These are phyloP conservation scores for Corymbia citriodora DNA, from an alignment of 441 rosid species.

Conservation along the genomic window DNA sequence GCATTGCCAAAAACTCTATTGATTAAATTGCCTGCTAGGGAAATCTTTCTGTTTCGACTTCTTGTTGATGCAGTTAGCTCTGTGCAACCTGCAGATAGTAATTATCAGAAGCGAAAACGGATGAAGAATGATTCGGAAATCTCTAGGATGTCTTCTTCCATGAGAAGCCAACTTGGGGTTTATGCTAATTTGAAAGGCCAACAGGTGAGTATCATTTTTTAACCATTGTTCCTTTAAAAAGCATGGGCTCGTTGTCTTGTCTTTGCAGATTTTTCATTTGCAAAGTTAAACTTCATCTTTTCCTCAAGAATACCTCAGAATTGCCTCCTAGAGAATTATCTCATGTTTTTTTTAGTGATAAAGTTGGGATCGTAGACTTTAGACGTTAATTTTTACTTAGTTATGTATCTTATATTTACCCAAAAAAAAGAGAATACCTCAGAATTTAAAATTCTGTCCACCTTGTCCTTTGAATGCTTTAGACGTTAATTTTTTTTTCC, in stretches of 20 bases:
- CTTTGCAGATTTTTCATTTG: too few relatives aligned
- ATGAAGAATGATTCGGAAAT: constrained; percentile 76
- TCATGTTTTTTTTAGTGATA: too few relatives aligned
- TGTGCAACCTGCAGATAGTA: constrained; percentile 61
- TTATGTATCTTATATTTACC: too few relatives aligned
- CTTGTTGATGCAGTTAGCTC: background rate
- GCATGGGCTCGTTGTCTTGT: background rate
- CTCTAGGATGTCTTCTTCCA: constrained; percentile 51
- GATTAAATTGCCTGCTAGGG: background rate
- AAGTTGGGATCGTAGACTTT: too few relatives aligned
- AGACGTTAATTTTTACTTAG: too few relatives aligned
- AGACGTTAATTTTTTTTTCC: too few relatives aligned
- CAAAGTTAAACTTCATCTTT: too few relatives aligned
- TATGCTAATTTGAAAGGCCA: constrained; percentile 76
- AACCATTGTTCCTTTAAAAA: background rate
- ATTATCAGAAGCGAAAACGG: constrained; percentile 75
- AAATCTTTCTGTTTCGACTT: background rate
- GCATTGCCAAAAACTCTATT: background rate
- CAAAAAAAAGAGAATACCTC: too few relatives aligned
- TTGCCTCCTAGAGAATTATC: too few relatives aligned
- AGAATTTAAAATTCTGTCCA: too few relatives aligned
- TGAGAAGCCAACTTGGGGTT: constrained; percentile 69
- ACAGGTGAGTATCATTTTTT: constrained; percentile 40
- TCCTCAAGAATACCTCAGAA: too few relatives aligned
- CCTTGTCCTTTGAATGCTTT: too few relatives aligned